Evolutionary conservation across 2,329 filamentous ascomycete genomes (phyloP).

Genomic region (Xylariaceae sp.): DNA sequence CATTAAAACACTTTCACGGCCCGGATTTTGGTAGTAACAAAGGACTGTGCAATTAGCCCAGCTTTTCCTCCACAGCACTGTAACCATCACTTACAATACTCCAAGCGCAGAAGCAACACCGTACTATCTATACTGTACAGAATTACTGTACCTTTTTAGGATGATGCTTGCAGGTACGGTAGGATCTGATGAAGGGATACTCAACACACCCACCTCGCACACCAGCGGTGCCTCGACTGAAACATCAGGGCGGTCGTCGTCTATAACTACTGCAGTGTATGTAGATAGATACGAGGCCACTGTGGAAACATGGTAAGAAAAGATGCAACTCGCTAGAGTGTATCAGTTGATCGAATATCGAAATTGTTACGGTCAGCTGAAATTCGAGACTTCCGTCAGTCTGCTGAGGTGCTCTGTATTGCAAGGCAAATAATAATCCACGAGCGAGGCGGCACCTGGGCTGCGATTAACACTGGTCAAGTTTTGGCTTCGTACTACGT

Average conservation of each 20-base stretch:
- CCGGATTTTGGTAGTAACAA: background rate
- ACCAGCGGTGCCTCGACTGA: constrained; percentile 21
- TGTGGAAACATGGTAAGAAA: background rate
- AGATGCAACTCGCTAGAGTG: background rate
- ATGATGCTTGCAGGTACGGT: background rate
- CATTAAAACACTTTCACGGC: too few relatives aligned
- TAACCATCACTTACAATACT: too few relatives aligned
- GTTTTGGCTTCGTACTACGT: background rate
- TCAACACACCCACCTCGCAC: background rate
- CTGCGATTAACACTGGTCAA: background rate
- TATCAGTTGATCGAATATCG: too few relatives aligned
- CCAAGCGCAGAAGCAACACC: too few relatives aligned
- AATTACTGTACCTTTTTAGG: too few relatives aligned
- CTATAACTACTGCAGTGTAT: constrained; percentile 5
- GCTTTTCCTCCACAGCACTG: background rate
- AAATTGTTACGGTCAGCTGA: too few relatives aligned
- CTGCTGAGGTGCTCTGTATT: too few relatives aligned
- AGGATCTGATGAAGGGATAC: constrained; percentile 23
- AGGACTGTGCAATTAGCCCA: background rate
- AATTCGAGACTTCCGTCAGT: too few relatives aligned
- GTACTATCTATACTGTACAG: too few relatives aligned
- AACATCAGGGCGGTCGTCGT: too few relatives aligned
- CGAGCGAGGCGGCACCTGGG: too few relatives aligned
- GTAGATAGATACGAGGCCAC: background rate
- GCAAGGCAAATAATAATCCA: too few relatives aligned